Conservation (phyloP, 2,329 filamentous ascomycete genomes). For the Pseudogymnoascus sp. region DNA sequence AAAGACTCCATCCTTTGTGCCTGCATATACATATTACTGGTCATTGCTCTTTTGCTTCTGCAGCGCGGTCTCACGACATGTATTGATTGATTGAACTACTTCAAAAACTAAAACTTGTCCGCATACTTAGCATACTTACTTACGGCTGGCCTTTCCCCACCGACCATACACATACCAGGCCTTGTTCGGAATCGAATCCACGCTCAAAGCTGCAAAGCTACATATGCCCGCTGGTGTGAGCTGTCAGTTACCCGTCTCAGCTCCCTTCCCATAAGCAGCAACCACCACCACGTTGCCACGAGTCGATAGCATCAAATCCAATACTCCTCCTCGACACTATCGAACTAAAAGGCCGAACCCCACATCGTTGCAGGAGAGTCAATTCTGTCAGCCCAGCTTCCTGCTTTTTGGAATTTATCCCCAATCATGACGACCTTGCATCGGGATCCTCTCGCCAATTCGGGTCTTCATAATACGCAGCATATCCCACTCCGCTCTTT, state of each 20-base stretch:
- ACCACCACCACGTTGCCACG: background rate
- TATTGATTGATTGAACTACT: background rate
- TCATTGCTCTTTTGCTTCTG: slow-evolving; percentile 1
- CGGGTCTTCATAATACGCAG: slow-evolving; percentile 8
- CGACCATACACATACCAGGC: background rate
- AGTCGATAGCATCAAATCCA: background rate
- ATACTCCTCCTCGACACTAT: background rate
- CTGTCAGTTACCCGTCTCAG: slow-evolving; percentile 5
- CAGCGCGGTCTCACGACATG: background rate
- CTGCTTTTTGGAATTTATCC: background rate
- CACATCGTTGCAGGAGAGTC: slow-evolving; percentile 5
- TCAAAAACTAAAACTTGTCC: background rate
- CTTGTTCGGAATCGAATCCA: background rate
- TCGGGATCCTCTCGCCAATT: background rate
- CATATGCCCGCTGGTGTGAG: background rate
- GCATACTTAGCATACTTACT: background rate
- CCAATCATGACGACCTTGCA: background rate
- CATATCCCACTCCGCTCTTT: background rate
- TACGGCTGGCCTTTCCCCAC: background rate
- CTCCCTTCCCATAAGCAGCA: background rate
- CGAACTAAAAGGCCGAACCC: background rate
- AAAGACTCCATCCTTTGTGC: background rate
- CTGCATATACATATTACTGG: slow-evolving; percentile 6
- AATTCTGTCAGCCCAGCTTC: background rate
- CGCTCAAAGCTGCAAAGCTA: background rate